These are phyloP conservation scores for Botrytis paeoniae DNA, from an alignment of 2,329 filamentous ascomycete species.

Conservation along the genomic window DNA sequence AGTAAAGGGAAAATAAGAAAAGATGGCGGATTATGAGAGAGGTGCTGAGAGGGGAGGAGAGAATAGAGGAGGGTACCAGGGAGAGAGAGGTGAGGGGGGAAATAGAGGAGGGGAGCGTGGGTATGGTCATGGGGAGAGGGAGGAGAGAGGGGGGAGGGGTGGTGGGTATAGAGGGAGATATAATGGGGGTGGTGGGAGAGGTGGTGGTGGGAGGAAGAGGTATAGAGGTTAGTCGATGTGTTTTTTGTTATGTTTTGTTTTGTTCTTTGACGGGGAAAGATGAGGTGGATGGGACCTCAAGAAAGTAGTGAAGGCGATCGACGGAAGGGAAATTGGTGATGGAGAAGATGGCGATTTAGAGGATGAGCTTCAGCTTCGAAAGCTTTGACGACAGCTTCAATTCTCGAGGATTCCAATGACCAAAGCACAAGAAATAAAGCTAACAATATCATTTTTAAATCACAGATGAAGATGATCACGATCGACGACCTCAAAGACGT, in stretches of 20 bases:
- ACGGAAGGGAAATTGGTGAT: background rate
- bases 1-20: background rate
- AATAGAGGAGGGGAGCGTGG: background rate
- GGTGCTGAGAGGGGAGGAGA: background rate
- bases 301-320: background rate
- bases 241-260: background rate
- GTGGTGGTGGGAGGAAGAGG: conserved; percentile 70
- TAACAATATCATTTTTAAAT: conserved; percentile 24
- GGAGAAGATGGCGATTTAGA: background rate
- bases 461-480: conserved; percentile 73
- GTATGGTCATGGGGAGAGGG: conserved; percentile 36
- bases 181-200: conserved; percentile 39
- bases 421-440: conserved; percentile 24
- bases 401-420: background rate
- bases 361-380: background rate
- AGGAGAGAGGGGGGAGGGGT: conserved; percentile 4
- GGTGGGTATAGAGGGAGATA: conserved; percentile 40
- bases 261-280: background rate
- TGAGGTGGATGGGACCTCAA: background rate
- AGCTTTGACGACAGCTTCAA: background rate
- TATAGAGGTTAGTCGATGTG: conserved; percentile 62
- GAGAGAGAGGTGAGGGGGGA: background rate
- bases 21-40: conserved; percentile 9
- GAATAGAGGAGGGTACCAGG: background rate
- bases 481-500: conserved; percentile 69